phyloP scores from a whole-genome alignment of 768 basidiomycete species.

The Rossbeevera mucosa region DNA sequence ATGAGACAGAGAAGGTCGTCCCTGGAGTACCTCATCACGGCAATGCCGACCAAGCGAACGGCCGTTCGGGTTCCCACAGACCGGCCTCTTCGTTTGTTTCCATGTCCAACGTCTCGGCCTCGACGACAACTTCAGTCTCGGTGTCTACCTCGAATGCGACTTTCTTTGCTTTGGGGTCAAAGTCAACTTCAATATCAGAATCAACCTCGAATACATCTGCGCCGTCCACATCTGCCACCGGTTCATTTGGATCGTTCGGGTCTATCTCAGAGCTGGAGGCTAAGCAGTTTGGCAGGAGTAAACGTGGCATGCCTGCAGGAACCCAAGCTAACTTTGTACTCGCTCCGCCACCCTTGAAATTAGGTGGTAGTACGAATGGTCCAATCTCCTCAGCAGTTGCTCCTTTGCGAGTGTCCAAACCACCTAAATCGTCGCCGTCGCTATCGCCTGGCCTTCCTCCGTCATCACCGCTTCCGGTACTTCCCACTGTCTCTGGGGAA shows the following conservation, averaged over 20 bases:
- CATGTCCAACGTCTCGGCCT: constrained; percentile 1
- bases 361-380: constrained; percentile 8
- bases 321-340: constrained; percentile 18
- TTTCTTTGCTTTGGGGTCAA: constrained; percentile 12
- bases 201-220: constrained; percentile 11
- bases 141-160: constrained; percentile 3
- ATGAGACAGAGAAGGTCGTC: constrained; percentile 17
- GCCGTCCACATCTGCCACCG: constrained; percentile 6
- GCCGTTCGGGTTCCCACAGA: neutral
- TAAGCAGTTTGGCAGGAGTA: constrained; percentile 16
- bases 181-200: constrained; percentile 13
- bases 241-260: constrained; percentile 15
- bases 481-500: constrained; percentile 2
- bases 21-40: constrained; percentile 10
- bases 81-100: neutral
- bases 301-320: constrained; percentile 1
- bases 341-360: constrained; percentile 21
- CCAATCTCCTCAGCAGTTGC: constrained; percentile 14
- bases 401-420: constrained; percentile 25
- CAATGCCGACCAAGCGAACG: constrained; percentile 3
- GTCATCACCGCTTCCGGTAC: constrained; percentile 13
- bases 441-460: constrained; percentile 15
- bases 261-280: constrained; percentile 23
- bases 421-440: constrained; percentile 19
- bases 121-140: neutral